Conservation (phyloP, 805 yeast species). For the Ogataea siamensis region DNA sequence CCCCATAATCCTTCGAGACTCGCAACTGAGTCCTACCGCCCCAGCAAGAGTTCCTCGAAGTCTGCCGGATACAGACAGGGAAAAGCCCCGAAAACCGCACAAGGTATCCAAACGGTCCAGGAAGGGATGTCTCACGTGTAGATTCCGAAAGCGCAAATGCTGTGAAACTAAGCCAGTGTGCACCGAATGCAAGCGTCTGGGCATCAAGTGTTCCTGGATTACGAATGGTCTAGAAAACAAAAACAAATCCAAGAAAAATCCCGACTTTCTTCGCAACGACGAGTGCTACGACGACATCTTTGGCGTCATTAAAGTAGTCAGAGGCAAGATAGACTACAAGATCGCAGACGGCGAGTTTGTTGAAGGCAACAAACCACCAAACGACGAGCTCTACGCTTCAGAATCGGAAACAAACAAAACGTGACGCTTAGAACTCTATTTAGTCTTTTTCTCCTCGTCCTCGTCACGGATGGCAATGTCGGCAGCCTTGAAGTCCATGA, state of each 20-base stretch:
- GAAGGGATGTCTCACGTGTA: slow-evolving; percentile 38
- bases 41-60: slow-evolving; percentile 15
- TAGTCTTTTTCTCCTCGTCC: slow-evolving; percentile 14
- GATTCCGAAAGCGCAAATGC: slow-evolving; percentile 42
- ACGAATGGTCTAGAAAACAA: slow-evolving; percentile 25
- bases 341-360: slow-evolving; percentile 23
- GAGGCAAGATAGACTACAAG: slow-evolving; percentile 28
- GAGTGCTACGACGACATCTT: slow-evolving; percentile 25
- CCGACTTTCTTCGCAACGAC: slow-evolving; percentile 23
- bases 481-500: slow-evolving; percentile 88
- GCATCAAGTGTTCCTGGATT: slow-evolving; percentile 26
- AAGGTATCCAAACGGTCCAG: slow-evolving; percentile 27
- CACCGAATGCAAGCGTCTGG: slow-evolving; percentile 25
- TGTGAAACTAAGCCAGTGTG: slow-evolving; percentile 42
- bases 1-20: neutral
- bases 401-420: slow-evolving; percentile 3
- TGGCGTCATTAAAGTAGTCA: slow-evolving; percentile 26
- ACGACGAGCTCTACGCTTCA: slow-evolving; percentile 5
- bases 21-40: neutral
- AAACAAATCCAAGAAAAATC: slow-evolving; percentile 25
- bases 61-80: slow-evolving; percentile 12
- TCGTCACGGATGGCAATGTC: slow-evolving; percentile 66
- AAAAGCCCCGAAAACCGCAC: neutral
- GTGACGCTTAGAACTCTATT: slow-evolving; percentile 5
- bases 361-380: slow-evolving; percentile 13